Conservation (phyloP, 257 asterid species). For the Craterostigma plantagineum region DNA sequence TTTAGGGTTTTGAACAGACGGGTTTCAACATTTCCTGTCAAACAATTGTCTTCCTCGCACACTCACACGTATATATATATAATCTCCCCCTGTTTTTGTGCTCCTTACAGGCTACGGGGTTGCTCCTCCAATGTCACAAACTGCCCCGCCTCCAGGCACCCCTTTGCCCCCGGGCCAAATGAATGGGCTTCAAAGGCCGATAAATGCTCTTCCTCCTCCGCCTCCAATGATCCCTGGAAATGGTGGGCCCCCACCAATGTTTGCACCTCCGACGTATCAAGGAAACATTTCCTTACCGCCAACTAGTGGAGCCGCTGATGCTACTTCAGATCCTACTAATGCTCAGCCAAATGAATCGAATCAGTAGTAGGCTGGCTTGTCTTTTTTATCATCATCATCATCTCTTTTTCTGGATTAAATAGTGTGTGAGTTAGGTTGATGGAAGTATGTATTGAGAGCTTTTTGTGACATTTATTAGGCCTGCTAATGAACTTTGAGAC, state of each 20-base stretch:
- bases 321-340: slow-evolving; percentile 24
- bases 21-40: not conserved
- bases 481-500: too few species aligned
- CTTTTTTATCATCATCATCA: not conserved
- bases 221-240: slow-evolving; percentile 48
- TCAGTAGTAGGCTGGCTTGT: slow-evolving; percentile 20
- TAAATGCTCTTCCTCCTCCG: slow-evolving; percentile 34
- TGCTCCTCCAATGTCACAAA: slow-evolving; percentile 33
- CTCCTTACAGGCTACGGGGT: slow-evolving; percentile 33
- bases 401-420: too few species aligned
- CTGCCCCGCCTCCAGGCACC: slow-evolving; percentile 57
- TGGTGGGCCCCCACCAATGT: slow-evolving; percentile 35
- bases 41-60: too few species aligned
- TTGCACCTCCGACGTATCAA: slow-evolving; percentile 48
- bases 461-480: too few species aligned
- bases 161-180: slow-evolving; percentile 42
- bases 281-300: slow-evolving; percentile 28
- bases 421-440: too few species aligned
- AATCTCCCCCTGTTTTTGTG: not conserved
- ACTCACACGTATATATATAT: too few species aligned
- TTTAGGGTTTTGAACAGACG: not conserved
- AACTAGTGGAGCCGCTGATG: slow-evolving; percentile 16
- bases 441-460: too few species aligned
- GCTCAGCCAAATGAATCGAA: slow-evolving; percentile 26
- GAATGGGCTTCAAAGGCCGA: slow-evolving; percentile 56